These are phyloP conservation scores for Alternaria infectoria DNA, from an alignment of 2,329 filamentous ascomycete genomes.

Conservation along the genomic window DNA sequence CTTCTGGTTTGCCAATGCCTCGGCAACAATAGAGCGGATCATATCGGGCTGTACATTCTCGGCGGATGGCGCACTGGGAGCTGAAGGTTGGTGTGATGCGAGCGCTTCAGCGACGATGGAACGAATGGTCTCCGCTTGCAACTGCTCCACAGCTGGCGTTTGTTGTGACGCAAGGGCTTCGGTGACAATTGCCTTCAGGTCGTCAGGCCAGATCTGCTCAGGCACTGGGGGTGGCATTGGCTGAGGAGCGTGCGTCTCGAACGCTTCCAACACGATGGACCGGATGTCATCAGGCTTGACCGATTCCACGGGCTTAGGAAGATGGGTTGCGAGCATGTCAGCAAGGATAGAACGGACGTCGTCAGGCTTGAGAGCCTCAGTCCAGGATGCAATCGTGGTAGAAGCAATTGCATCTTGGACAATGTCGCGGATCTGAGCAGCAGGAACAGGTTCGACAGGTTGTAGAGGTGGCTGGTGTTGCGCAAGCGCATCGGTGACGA, in stretches of 20 bases:
- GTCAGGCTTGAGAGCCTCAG: conserved; percentile 34
- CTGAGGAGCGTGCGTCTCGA: conserved; percentile 37
- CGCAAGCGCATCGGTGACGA: conserved; percentile 67
- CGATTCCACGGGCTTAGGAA: conserved; percentile 19
- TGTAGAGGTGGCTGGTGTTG: conserved; percentile 46
- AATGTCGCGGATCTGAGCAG: conserved; percentile 74
- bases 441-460: conserved; percentile 40
- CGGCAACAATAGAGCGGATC: conserved; percentile 44
- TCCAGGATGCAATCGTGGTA: conserved; percentile 40
- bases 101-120: conserved; percentile 38
- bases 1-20: conserved; percentile 42
- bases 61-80: conserved; percentile 21
- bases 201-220: conserved; percentile 41
- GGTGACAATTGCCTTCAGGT: conserved; percentile 62
- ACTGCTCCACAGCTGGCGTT: conserved; percentile 16
- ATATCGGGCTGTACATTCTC: conserved; percentile 42
- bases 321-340: conserved; percentile 27
- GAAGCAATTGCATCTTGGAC: conserved; percentile 68
- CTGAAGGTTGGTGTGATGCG: conserved; percentile 27
- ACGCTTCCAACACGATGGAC: conserved; percentile 38
- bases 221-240: conserved; percentile 30
- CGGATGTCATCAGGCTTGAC: conserved; percentile 32
- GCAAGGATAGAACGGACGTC: conserved; percentile 36
- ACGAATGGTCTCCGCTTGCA: conserved; percentile 35
- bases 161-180: conserved; percentile 63